These are phyloP conservation scores for Diaporthe sp. DNA, from an alignment of 2,329 filamentous ascomycete species.

Conservation along the genomic window DNA sequence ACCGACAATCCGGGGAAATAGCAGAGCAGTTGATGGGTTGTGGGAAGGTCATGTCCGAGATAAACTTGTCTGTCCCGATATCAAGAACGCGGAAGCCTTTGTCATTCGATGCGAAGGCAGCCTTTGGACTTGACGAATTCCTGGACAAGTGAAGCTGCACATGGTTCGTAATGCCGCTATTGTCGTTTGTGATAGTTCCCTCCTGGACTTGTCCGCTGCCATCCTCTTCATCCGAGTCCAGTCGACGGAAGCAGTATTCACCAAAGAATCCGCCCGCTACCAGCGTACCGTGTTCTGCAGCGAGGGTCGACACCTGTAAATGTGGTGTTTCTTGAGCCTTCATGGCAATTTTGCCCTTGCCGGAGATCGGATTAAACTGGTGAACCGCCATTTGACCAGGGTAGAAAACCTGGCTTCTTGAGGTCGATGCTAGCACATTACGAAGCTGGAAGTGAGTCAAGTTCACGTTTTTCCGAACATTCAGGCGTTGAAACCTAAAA, in stretches of 20 bases:
- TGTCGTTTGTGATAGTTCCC: conserved; percentile 62
- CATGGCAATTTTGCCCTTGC: conserved; percentile 60
- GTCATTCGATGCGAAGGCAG: conserved; percentile 76
- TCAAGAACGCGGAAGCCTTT: conserved; percentile 71
- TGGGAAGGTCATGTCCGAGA: conserved; percentile 66
- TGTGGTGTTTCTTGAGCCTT: conserved; percentile 44
- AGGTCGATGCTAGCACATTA: conserved; percentile 71
- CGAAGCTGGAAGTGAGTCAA: conserved; percentile 77
- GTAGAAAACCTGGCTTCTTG: conserved; percentile 70
- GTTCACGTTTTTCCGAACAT: conserved; percentile 66
- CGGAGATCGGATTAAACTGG: conserved; percentile 66
- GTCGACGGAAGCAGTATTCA: conserved; percentile 64
- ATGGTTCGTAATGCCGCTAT: conserved; percentile 75
- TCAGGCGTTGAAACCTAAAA: conserved; percentile 72
- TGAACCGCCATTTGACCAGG: conserved; percentile 64
- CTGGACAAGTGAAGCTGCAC: conserved; percentile 70
- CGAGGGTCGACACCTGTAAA: conserved; percentile 64
- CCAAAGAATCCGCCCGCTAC: conserved; percentile 72
- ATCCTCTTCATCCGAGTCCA: conserved; percentile 57
- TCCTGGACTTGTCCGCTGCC: conserved; percentile 52
- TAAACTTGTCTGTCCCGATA: conserved; percentile 70
- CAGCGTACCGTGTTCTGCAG: conserved; percentile 67
- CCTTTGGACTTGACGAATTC: conserved; percentile 65
- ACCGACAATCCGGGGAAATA: conserved; percentile 77
- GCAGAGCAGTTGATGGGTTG: conserved; percentile 81